Evolutionary conservation across 2,329 filamentous ascomycete species (phyloP).

Genomic region (Taxawa tesnikishii): DNA sequence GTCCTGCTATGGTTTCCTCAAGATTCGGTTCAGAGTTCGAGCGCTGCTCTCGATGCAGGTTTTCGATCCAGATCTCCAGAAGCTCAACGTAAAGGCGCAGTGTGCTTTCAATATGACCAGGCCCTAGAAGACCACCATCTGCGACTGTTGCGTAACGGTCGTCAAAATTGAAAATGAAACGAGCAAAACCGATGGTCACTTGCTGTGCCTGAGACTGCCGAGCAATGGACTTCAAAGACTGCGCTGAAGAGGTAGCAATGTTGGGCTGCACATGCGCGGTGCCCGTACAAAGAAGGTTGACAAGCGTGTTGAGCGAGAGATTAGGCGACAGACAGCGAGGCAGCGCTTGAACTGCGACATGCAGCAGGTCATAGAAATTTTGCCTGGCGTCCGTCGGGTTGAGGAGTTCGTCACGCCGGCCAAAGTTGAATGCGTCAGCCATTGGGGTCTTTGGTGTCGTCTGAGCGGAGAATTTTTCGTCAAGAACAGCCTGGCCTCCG

Average conservation of each 20-base stretch:
- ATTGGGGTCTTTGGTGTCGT: conserved; percentile 90
- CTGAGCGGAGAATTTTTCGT: conserved; percentile 83
- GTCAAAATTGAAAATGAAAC: conserved; percentile 98
- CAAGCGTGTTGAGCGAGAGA: conserved; percentile 83
- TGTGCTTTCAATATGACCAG: conserved; percentile 89
- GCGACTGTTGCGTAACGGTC: conserved; percentile 96
- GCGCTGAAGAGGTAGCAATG: conserved; percentile 83
- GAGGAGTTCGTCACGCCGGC: conserved; percentile 66
- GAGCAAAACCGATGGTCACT: conserved; percentile 90
- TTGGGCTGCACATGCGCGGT: conserved; percentile 90
- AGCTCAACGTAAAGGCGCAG: conserved; percentile 86
- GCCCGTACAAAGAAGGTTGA: conserved; percentile 90
- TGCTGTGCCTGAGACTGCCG: conserved; percentile 86
- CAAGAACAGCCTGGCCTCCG: conserved; percentile 84
- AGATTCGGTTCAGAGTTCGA: neutral
- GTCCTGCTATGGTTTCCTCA: conserved; percentile 43
- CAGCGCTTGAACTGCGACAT: conserved; percentile 88
- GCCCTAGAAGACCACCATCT: conserved; percentile 89
- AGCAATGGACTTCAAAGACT: conserved; percentile 90
- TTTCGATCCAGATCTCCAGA: conserved; percentile 93
- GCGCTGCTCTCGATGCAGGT: conserved; percentile 45
- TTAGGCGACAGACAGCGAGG: conserved; percentile 86
- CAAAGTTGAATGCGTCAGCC: conserved; percentile 84
- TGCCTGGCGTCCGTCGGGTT: conserved; percentile 72
- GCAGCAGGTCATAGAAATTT: conserved; percentile 87